Conservation (phyloP, 345 rosid species). For the Conringia planisiliqua region DNA sequence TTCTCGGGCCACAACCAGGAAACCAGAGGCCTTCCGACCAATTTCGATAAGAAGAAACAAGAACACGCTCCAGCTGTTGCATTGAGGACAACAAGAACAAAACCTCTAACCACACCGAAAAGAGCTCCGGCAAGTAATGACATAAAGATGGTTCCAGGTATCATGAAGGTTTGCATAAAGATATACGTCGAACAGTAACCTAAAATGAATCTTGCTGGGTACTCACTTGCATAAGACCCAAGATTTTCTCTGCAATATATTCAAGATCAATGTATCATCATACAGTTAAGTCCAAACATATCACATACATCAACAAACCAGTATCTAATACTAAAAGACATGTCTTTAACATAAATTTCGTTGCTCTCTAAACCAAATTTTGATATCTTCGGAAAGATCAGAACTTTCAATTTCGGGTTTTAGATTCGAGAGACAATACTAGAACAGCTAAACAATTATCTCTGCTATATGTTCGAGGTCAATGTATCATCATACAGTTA, state of each 20-base stretch:
- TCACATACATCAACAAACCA: neutral
- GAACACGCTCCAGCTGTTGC: slow-evolving; percentile 96
- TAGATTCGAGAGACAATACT: no score
- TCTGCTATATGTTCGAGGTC: slow-evolving; percentile 42
- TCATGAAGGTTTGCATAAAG: slow-evolving; percentile 99
- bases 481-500: neutral
- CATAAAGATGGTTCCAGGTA: slow-evolving; percentile 99
- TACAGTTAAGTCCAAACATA: neutral
- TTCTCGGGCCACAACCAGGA: slow-evolving; percentile 95
- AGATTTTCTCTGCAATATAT: slow-evolving; percentile 67
- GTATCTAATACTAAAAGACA: neutral
- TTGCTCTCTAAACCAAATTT: neutral
- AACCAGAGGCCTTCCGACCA: slow-evolving; percentile 90
- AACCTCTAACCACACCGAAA: slow-evolving; percentile 85
- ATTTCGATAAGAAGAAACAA: slow-evolving; percentile 86
- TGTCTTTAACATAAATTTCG: neutral
- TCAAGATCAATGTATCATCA: neutral
- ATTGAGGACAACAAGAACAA: slow-evolving; percentile 81
- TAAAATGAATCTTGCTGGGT: slow-evolving; percentile 74
- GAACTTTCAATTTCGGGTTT: neutral
- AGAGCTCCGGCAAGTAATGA: slow-evolving; percentile 96
- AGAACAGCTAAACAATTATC: no score
- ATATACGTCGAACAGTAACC: slow-evolving; percentile 95
- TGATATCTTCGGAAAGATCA: neutral
- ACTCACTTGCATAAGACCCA: slow-evolving; percentile 68